These are phyloP conservation scores for Lippia alba DNA, from an alignment of 305 asterid genomes.

Conservation along the genomic window DNA sequence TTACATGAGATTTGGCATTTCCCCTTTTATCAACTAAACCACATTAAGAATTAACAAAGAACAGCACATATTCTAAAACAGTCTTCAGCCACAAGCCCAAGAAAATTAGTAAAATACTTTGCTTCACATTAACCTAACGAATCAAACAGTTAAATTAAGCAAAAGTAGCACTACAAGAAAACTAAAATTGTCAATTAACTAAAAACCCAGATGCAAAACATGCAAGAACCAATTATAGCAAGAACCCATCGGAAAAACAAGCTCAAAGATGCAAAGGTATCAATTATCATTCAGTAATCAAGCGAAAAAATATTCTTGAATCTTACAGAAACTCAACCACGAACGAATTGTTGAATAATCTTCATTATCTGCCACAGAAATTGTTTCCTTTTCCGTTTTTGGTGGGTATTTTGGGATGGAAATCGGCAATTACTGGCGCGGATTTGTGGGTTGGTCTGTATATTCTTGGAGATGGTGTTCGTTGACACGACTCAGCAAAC, in stretches of 20 bases:
- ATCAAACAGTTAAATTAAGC: background rate
- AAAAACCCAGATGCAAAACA: background rate
- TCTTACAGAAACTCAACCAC: background rate
- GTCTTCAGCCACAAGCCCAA: background rate
- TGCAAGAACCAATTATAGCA: background rate
- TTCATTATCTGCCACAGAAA: background rate
- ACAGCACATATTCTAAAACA: background rate
- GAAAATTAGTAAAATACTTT: background rate
- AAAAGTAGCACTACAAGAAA: background rate
- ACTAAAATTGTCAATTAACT: background rate
- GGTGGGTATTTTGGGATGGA: background rate
- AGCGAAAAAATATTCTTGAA: background rate
- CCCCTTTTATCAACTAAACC: background rate
- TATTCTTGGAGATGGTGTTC: background rate
- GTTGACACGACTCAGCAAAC: background rate
- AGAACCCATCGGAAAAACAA: background rate
- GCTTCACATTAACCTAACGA: background rate
- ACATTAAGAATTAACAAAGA: background rate
- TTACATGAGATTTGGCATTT: background rate
- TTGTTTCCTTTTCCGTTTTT: background rate
- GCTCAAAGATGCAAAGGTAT: background rate
- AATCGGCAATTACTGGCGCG: background rate
- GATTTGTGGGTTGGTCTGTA: slow-evolving; percentile 2
- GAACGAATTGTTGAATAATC: background rate
- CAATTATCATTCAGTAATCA: background rate